These are phyloP conservation scores for Fusarium torulosum DNA, from an alignment of 2,329 filamentous ascomycete genomes.

Conservation along the genomic window DNA sequence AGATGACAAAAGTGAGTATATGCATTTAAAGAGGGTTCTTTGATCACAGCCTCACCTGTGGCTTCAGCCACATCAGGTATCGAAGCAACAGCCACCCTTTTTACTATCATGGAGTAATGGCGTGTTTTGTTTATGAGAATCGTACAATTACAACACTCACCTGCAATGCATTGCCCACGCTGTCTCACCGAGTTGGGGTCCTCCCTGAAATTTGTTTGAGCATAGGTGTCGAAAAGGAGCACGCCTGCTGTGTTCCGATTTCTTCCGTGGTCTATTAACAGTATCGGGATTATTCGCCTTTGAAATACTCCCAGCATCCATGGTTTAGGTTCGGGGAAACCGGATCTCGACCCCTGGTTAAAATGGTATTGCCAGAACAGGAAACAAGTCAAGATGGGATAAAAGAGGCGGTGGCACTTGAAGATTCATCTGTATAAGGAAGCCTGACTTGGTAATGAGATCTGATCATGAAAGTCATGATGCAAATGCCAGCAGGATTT, in stretches of 20 bases:
- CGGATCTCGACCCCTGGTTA: constrained; percentile 23
- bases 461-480: constrained; percentile 16
- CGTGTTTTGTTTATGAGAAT: constrained; percentile 39
- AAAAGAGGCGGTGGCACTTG: constrained; percentile 3
- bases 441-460: neutral
- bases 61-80: neutral
- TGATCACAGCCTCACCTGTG: neutral
- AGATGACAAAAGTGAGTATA: constrained; percentile 2
- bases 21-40: constrained; percentile 7
- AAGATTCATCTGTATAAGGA: neutral
- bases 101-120: constrained; percentile 35
- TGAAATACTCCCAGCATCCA: constrained; percentile 14
- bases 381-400: constrained; percentile 18
- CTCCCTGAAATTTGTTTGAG: constrained; percentile 18
- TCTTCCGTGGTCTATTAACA: constrained; percentile 7
- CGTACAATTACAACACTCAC: constrained; percentile 39
- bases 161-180: constrained; percentile 29
- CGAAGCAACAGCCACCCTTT: constrained; percentile 10
- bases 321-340: constrained; percentile 30
- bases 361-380: constrained; percentile 13
- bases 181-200: constrained; percentile 30
- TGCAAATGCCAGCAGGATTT: constrained; percentile 7
- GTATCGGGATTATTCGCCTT: constrained; percentile 21
- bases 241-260: constrained; percentile 13
- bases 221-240: constrained; percentile 2